Evolutionary conservation across 441 rosid genomes (phyloP), one percentile per base, ranked within the genome.

Genomic region (Biscutella laevigata): DNA sequence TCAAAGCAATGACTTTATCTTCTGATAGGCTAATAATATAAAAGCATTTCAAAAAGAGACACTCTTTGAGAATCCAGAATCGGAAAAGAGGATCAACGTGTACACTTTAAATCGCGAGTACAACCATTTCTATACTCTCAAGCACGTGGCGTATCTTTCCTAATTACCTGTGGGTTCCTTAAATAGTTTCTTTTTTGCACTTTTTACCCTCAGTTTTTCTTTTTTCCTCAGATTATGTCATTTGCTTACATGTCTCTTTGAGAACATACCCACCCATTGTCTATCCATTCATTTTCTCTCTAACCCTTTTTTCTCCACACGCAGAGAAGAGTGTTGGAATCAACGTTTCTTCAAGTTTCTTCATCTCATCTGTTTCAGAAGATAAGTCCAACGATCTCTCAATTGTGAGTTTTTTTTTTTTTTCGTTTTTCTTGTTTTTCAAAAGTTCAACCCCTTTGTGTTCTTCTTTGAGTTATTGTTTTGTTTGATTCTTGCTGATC

Each of bases 211-310:
- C n/a, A 46, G 15, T 15, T 2, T 46, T 37, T 55, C 1, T 46
- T 27, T 20, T 11, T 4, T 56, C 48, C 47, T 37, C 47, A 63
- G 55, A 56, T 46, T 24, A 55, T 39, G 62, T 47, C 57, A 55
- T 50, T 47, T 63, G 61, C 33, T 27, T 54, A 54, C 61, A 46
- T 62, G 62, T 63, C 62, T 24, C 62, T 29, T 29, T 39, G 38
- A 25, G 13, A 50, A 63, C 57, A 55, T 16, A 27, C 62, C 42
- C 68, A 63, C 62, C 62, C 62, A 64, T 64, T 56, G 68, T 63
- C 57, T 63, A 55, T 63, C 67, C 30, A 28, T 62, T 38, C 39
- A 35, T 16, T 51, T 50, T 51, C 53, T 54, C 49, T 22, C 29
- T 30, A 11, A 2, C 30, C 49, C 35, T 49, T 30, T 32, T 32